Conservation (phyloP, 2,329 filamentous ascomycete species). For the Xenosphaeropsis pyriputrescens region DNA sequence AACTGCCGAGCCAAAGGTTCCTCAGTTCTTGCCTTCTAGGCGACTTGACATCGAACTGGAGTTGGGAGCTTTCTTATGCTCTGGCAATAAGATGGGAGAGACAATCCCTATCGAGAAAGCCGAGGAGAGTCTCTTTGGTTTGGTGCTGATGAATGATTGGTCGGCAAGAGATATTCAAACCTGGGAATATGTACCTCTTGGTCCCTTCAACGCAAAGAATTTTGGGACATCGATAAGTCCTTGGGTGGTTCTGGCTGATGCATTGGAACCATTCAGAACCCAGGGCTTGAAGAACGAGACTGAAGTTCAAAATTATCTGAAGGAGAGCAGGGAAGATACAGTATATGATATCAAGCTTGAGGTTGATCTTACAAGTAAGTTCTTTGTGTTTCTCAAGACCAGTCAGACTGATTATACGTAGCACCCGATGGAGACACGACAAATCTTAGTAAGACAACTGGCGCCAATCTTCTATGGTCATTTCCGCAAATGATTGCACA, state of each 20-base stretch:
- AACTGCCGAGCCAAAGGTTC: conserved; percentile 41
- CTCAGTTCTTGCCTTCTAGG: conserved; percentile 46
- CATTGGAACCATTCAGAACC: conserved; percentile 52
- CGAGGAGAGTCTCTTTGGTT: conserved; percentile 59
- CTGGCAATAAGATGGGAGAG: conserved; percentile 46
- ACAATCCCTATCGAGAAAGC: conserved; percentile 49
- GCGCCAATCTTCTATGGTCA: conserved; percentile 61
- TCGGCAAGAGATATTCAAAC: conserved; percentile 69
- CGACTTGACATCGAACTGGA: conserved; percentile 71
- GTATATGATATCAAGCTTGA: conserved; percentile 57
- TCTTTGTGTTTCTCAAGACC: not conserved
- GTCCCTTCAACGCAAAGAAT: conserved; percentile 75
- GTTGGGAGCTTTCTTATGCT: conserved; percentile 60
- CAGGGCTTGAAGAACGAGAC: conserved; percentile 37
- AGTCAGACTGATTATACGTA: conserved; percentile 4
- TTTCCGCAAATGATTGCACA: conserved; percentile 76
- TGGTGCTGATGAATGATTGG: conserved; percentile 81
- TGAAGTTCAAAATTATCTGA: conserved; percentile 45
- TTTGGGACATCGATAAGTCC: conserved; percentile 65
- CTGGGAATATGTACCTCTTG: conserved; percentile 74
- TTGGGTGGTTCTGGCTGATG: conserved; percentile 67
- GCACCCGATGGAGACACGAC: conserved; percentile 32
- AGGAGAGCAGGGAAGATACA: conserved; percentile 39
- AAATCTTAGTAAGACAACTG: conserved; percentile 43
- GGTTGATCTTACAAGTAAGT: conserved; percentile 44